Evolutionary conservation across 768 basidiomycete genomes (phyloP), one percentile per base, ranked within the genome.

Genomic region (Amanita pallidorosea): DNA sequence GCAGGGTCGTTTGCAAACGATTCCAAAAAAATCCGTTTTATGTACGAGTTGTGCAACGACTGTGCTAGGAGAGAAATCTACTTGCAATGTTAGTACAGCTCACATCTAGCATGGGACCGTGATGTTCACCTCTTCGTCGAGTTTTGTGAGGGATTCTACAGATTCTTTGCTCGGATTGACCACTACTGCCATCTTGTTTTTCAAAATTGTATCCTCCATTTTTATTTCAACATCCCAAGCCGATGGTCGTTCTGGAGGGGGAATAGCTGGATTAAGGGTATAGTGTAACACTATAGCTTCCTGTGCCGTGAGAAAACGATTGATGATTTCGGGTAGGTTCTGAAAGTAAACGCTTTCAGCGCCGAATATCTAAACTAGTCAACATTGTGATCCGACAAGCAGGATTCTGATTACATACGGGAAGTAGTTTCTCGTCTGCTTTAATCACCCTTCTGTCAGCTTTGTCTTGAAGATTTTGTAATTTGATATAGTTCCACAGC

Each of bases 401-500:
- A 33, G 4, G 43, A 45, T 31, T 9, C 45, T 17, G 23, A 25
- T 27, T 13, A 64, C 69, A 53, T 61, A 90, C 89, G 0, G 76
- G 72, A 63, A 78, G 71, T 40, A 90, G 69, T 49, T 72, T 73
- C 11, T 81, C 85, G 58, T 91, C 88, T 2, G 80, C 73, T 9
- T 78, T 77, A 47, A 91, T 79, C 46, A 80, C 63, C 35, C 82
- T 76, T 51, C 88, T 71, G 64, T 91, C 88, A 0, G 77, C 77
- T 57, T 89, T 90, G 64, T 91, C 89, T 64, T 91, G 88, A 15
- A 94, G 67, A 22, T 80, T 78, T 56, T 91, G 74, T 12, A 83
- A 69, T 62, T 93, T 95, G 68, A 96, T 86, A 58, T 94, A 92
- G 59, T 86, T 88, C 94, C 94, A 98, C 9, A 96, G 63, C 0